phyloP scores from a whole-genome alignment of 768 basidiomycete genomes.

The Dioszegia crocea region DNA sequence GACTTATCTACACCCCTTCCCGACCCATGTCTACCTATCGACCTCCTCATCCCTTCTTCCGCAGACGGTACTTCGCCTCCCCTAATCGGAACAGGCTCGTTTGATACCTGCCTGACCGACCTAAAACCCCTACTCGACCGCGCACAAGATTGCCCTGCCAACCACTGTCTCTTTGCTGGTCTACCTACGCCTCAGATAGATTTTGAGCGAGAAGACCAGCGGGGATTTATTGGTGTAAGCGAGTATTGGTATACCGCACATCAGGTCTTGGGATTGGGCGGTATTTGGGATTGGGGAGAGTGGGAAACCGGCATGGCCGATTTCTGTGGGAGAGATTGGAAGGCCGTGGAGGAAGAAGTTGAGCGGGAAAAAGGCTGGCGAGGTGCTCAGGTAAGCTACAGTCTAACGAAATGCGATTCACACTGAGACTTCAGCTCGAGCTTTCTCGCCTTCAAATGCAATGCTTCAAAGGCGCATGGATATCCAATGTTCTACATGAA shows the following conservation, averaged over 20 bases:
- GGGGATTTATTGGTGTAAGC: conserved; percentile 84
- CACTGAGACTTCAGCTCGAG: conserved; percentile 58
- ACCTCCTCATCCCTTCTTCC: conserved; percentile 61
- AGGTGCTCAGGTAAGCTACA: conserved; percentile 54
- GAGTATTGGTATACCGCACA: conserved; percentile 99
- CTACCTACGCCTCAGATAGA: conserved; percentile 90
- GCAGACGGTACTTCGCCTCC: conserved; percentile 46
- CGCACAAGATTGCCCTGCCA: conserved; percentile 64
- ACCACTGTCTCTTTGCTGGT: conserved; percentile 88
- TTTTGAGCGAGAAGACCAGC: conserved; percentile 60
- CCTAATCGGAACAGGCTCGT: conserved; percentile 85
- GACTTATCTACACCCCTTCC: conserved; percentile 50
- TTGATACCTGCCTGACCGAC: conserved; percentile 70
- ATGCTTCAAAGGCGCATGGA: conserved; percentile 99
- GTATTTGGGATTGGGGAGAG: conserved; percentile 90
- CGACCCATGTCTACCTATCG: conserved; percentile 87
- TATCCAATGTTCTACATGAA: conserved; percentile 91
- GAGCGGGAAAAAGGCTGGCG: conserved; percentile 55
- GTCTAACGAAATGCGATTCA: not conserved
- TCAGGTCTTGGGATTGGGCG: conserved; percentile 90
- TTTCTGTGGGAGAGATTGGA: conserved; percentile 80
- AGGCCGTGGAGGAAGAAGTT: conserved; percentile 66
- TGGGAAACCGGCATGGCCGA: conserved; percentile 87
- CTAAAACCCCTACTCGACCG: conserved; percentile 80
- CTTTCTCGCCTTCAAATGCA: conserved; percentile 86